A percentile compares a stretch with the other conserved stretches of the same genome.
phyloP scores from a whole-genome alignment of 176 grass and related monocot species.

The Musa schizocarpa region DNA sequence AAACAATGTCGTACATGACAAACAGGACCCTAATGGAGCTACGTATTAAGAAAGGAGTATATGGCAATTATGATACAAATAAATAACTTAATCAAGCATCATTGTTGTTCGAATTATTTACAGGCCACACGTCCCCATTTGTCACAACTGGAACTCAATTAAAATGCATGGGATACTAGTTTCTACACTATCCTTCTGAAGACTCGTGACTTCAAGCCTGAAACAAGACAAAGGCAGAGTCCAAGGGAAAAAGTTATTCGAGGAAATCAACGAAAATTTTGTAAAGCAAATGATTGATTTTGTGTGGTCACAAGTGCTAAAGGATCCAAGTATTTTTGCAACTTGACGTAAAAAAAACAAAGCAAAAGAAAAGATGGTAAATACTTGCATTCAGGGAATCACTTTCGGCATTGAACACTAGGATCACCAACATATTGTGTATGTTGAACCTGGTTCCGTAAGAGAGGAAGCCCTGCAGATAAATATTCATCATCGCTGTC shows the following conservation, averaged over 20 bases:
- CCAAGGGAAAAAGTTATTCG: too few species aligned
- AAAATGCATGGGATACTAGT: neutral
- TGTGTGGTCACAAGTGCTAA: neutral
- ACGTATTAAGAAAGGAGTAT: too few species aligned
- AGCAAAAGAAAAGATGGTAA: neutral
- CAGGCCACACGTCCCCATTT: neutral
- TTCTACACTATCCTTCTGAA: neutral
- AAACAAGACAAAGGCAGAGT: neutral
- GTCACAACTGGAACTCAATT: neutral
- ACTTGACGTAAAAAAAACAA: neutral
- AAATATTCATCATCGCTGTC: constrained; percentile 5
- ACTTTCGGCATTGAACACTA: neutral
- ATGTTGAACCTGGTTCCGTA: neutral
- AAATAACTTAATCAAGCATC: too few species aligned
- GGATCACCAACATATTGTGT: neutral
- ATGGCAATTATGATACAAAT: too few species aligned
- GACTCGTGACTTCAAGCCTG: neutral
- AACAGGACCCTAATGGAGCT: too few species aligned
- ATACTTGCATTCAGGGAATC: neutral
- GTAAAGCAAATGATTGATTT: too few species aligned
- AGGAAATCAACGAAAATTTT: too few species aligned
- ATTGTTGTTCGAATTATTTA: too few species aligned
- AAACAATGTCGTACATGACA: too few species aligned
- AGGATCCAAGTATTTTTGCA: neutral
- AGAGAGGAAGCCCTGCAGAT: constrained; percentile 7